Base-by-base conservation (phyloP, 2,329 filamentous ascomycete genomes). In the Periconia sp. region DNA sequence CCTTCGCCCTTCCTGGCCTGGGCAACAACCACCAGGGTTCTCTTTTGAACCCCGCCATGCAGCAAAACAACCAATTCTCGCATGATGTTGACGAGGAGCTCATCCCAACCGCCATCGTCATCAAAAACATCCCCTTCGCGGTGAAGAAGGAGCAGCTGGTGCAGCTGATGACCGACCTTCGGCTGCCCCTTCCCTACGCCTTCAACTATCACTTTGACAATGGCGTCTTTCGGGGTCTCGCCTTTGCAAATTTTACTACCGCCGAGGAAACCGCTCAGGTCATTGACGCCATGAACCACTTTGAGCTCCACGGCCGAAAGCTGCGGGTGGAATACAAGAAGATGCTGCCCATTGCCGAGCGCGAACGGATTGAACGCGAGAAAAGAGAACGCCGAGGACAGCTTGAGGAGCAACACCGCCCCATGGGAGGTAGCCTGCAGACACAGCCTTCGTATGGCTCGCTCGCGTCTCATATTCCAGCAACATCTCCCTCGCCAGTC, bases 141-240 rank as follows among this genome's bases (percentile, higher is more conserved):
- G 91, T 97, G 43, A 92, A 96, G 71, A 97, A 97, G 74, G 94
- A 99, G 73, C 90, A 92, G 61, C 80, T 99, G 26, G 89, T 95
- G 23, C 84, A 86, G 50, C 81, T 96, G 57, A 99, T 99, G 94
- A 89, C 92, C 7, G 89, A 96, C 15, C 83, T 97, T 80, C 88
- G 90, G 56, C 81, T 99, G 26, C 94, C 94, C 1, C 83, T 97
- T 56, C 94, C 94, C 0, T 99, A 99, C 66, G 94, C 94, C 10
- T 99, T 99, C 79, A 99, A 99, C 78, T 97, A 99, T 65, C 94
- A 99, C 72, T 99, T 99, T 66, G 94, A 99, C 68, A 95, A 95
- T 61, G 94, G 94, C 19, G 92, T 99, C 19, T 99, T 99, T 76
- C 82, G 94, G 44, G 94, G 94, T 5, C 78, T 99, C 37, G 94